These are phyloP conservation scores for Ophiostoma fasciatum DNA, from an alignment of 2,329 filamentous ascomycete genomes.

Conservation along the genomic window DNA sequence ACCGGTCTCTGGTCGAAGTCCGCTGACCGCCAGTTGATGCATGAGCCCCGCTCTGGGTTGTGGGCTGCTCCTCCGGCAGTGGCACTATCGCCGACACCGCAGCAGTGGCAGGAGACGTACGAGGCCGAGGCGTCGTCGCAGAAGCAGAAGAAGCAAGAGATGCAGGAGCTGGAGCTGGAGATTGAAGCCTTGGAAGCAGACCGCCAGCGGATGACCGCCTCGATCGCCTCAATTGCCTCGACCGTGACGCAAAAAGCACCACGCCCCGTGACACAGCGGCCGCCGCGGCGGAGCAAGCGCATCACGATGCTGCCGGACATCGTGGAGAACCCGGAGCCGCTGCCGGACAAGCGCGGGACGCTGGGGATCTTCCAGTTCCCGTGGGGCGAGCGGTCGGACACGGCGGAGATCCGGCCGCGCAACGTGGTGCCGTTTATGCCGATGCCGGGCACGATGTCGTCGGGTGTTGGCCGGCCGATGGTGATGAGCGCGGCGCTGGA, in stretches of 20 bases:
- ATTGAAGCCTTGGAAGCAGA: constrained; percentile 1
- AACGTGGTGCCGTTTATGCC: constrained; percentile 20
- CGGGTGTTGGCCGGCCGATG: constrained; percentile 22
- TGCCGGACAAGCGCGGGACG: constrained; percentile 42
- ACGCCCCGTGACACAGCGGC: constrained; percentile 35
- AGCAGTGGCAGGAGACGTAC: background rate
- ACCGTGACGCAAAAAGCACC: constrained; percentile 16
- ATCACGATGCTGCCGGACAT: constrained; percentile 49
- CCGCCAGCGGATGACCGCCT: background rate
- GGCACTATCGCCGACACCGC: no score
- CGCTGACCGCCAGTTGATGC: background rate
- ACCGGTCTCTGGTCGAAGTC: constrained; percentile 3
- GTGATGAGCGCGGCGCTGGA: constrained; percentile 19
- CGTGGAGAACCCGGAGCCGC: constrained; percentile 43
- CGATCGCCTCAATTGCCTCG: background rate
- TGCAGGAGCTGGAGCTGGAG: constrained; percentile 5
- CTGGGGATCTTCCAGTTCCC: constrained; percentile 52
- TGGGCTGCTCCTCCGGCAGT: no score
- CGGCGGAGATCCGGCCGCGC: constrained; percentile 23
- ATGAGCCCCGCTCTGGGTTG: no score
- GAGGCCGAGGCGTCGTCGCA: background rate
- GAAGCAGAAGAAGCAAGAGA: background rate
- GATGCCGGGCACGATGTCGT: constrained; percentile 37
- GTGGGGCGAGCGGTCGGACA: constrained; percentile 49
- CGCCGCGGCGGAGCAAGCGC: constrained; percentile 38